These are phyloP conservation scores for Sarocladium strictum DNA, from an alignment of 2,329 filamentous ascomycete species.

Conservation along the genomic window DNA sequence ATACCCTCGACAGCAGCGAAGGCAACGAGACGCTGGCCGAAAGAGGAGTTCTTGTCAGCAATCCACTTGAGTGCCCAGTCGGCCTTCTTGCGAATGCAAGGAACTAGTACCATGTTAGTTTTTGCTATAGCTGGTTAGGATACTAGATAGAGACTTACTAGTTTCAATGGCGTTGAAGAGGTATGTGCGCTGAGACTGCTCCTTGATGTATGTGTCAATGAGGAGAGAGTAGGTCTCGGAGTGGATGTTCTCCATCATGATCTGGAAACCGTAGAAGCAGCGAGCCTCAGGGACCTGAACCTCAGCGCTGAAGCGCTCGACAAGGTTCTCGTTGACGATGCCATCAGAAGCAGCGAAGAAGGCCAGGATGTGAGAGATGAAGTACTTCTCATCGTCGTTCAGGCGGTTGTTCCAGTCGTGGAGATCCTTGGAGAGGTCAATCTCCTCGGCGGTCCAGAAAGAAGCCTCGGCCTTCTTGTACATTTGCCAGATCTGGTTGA, in stretches of 20 bases:
- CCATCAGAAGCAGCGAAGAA: conserved; percentile 99
- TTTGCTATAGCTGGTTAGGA: conserved; percentile 13
- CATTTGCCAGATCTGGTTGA: conserved; percentile 92
- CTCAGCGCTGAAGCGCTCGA: conserved; percentile 95
- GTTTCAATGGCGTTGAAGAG: conserved; percentile 99
- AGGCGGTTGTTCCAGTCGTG: conserved; percentile 99
- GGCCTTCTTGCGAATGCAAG: conserved; percentile 96
- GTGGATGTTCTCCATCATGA: conserved; percentile 99
- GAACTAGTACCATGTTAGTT: conserved; percentile 50
- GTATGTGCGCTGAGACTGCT: conserved; percentile 86
- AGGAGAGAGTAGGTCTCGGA: conserved; percentile 98
- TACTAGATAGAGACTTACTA: conserved; percentile 45
- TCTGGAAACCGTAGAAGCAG: conserved; percentile 99
- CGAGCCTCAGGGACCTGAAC: conserved; percentile 96
- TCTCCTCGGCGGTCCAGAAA: conserved; percentile 99
- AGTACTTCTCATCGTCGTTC: conserved; percentile 96
- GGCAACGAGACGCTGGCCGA: conserved; percentile 89
- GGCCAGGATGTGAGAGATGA: conserved; percentile 95
- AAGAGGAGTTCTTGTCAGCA: conserved; percentile 84
- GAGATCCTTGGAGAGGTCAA: conserved; percentile 96
- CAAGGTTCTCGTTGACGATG: conserved; percentile 98
- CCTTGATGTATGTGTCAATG: conserved; percentile 99
- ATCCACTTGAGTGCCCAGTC: conserved; percentile 98
- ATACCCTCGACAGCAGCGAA: conserved; percentile 98
- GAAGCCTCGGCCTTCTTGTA: conserved; percentile 99